Percentiles rank a stretch among this genome's conserved stretches.
Evolutionary conservation across 495 filamentous ascomycete genomes (phyloP).

Genomic region (Coniosporium apollinis): DNA sequence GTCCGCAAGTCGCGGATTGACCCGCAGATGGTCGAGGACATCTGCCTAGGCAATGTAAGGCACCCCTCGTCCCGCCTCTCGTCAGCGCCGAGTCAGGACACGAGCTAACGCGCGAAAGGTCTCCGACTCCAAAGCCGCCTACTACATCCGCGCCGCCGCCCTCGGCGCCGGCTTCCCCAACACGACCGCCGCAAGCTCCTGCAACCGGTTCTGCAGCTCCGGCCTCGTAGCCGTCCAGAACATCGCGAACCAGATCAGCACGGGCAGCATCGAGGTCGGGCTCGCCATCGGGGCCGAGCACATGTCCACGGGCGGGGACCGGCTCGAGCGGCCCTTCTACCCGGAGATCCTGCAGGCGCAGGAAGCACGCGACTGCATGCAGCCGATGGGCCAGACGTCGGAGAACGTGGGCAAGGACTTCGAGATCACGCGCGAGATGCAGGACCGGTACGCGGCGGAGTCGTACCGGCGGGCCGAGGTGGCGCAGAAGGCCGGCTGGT

Average conservation of each 20-base stretch:
- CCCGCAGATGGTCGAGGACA: constrained; percentile 73
- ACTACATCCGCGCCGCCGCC: constrained; percentile 73
- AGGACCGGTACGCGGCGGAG: constrained; percentile 77
- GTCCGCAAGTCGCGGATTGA: constrained; percentile 59
- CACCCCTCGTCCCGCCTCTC: not conserved
- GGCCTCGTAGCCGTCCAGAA: constrained; percentile 90
- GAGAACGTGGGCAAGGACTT: constrained; percentile 96
- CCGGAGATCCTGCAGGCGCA: constrained; percentile 51
- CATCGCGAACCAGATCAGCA: constrained; percentile 73
- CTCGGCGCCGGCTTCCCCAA: constrained; percentile 91
- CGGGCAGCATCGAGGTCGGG: constrained; percentile 70
- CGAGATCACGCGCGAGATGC: constrained; percentile 55
- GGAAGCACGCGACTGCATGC: constrained; percentile 71
- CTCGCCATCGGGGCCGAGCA: constrained; percentile 76
- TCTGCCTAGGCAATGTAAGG: constrained; percentile 78
- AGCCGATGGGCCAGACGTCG: constrained; percentile 94
- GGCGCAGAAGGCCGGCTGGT: constrained; percentile 85
- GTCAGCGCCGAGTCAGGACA: constrained; percentile 4
- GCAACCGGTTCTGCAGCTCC: constrained; percentile 95
- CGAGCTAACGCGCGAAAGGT: constrained; percentile 47
- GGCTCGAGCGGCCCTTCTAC: constrained; percentile 55
- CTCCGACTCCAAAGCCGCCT: constrained; percentile 69
- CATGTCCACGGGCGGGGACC: constrained; percentile 60
- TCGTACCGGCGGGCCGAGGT: constrained; percentile 71
- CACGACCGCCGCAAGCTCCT: constrained; percentile 58